These are phyloP conservation scores for Suaeda aralocaspica DNA, from an alignment of 148 eudicot genomes.

Conservation along the genomic window DNA sequence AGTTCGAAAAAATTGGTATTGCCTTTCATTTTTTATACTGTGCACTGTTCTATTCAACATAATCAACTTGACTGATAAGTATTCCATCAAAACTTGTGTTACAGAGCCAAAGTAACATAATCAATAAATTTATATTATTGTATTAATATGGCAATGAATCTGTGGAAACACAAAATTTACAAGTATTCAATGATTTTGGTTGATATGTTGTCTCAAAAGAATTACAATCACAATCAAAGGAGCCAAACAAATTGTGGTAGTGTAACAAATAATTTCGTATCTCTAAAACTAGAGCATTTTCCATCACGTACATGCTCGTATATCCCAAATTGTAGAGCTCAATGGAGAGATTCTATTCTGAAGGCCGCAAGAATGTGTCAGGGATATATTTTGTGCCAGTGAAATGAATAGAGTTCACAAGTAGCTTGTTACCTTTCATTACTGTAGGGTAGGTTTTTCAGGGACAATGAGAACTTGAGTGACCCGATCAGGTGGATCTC, in stretches of 20 bases:
- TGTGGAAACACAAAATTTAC: constrained; percentile 4
- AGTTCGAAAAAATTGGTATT: no score
- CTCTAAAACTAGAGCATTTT: constrained; percentile 2
- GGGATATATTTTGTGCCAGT: neutral
- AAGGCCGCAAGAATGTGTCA: neutral
- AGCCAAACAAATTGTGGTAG: neutral
- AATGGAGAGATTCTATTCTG: neutral
- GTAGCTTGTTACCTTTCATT: constrained; percentile 15
- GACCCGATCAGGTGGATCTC: neutral
- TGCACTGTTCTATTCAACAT: no score
- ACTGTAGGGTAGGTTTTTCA: neutral
- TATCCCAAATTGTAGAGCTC: constrained; percentile 14
- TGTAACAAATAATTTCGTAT: constrained; percentile 9
- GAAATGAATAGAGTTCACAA: neutral
- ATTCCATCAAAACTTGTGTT: no score
- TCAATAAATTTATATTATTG: no score
- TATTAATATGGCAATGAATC: neutral
- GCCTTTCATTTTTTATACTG: no score
- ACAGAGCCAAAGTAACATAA: no score
- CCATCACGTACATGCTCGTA: constrained; percentile 1
- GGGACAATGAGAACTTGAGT: neutral
- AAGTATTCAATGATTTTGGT: neutral
- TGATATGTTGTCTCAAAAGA: constrained; percentile 19
- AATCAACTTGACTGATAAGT: no score
- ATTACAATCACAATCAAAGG: constrained; percentile 22